Base-by-base conservation (phyloP, 2,329 filamentous ascomycete species). In the Diaporthe longicolla region DNA sequence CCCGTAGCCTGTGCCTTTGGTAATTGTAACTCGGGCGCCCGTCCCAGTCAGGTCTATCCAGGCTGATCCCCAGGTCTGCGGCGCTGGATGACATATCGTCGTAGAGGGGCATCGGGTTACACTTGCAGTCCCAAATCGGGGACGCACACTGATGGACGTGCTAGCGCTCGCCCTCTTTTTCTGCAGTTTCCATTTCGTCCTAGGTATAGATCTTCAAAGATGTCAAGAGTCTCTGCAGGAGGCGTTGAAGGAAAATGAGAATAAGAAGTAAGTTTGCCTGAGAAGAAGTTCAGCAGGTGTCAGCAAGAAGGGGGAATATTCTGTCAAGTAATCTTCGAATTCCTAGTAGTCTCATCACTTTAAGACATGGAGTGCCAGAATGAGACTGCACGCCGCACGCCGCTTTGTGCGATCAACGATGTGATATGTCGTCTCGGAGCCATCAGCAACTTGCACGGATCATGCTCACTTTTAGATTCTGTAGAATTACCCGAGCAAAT, bases 121-220 rank as follows among this genome's bases (percentile, higher is more conserved):
- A 55, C 17, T 55, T 21, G 52, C 52, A 55, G 15, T 55, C 52
- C 52, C 52, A 55, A 4, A 21, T 2, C 8, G 17, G 6, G 17
- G 7, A 55, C 19, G 3, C 52, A 17, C 8, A 21, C 19, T 55
- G 26, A 11, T 55, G 52, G 7, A 55, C 52, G 0, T 2, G 52
- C 52, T 26, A 55, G 26, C 52, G 52, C 4, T 55, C 32, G 52
- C 52, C 52, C 21, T 1, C 10, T 17, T 55, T 32, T 10, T 17
- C 52, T 55, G 52, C 52, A 55, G 52, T 55, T 32, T 55, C 52
- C 52, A 55, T 55, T 32, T 17, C 7, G 54, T 57, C 7, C 29
- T 32, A 57, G 17, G n/a, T n/a, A n/a, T n/a, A n/a, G n/a, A 3
- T 55, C 17, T 32, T 13, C 52, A 6, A 17, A 5, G 8, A 55